Evolutionary conservation across 768 basidiomycete genomes (phyloP), one percentile per base, ranked within the genome.

Genomic region (Lanmaoa pseudosensibilis): DNA sequence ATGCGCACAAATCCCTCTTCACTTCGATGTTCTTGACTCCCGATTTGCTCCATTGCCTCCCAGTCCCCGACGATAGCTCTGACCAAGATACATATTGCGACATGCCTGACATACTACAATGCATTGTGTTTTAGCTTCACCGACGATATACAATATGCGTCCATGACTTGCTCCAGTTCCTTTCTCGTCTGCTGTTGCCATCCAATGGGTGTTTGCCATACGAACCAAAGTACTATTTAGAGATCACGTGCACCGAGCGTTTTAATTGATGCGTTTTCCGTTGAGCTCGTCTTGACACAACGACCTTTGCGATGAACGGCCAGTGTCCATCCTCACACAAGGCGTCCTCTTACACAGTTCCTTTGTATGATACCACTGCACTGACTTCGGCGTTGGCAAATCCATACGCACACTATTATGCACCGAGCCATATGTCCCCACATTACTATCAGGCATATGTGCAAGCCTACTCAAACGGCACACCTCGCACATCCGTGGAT

Each of bases 391-490:
- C 66, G 39, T 45, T 72, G 60, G 50, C 60, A 18, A 73, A 74
- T 30, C 70, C 70, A 18, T 71, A 71, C 43, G 59, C 63, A 5
- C 71, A 65, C 52, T 51, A 60, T 21, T 46, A 66, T 66, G 65
- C 67, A 54, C 69, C 69, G 36, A 51, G 65, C n/a, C 66, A 70
- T 46, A 48, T 64, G 45, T 80, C 80, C 38, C 69, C 77, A 18
- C 83, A 85, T 63, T 83, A 85, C 74, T 77, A 78, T 21, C 83
- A 83, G 61, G 83, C 82, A 23, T 83, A 83, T 60, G 54, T 73
- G 58, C 80, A 80, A 59, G 69, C 61, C 44, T 60, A 46, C 37
- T 40, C 61, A 18, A 61, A 62, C 44, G 30, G 32, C 30, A 56
- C 58, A 23, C 58, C 70, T 27, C 51, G 59, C 12, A 69, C 65